Evolutionary conservation across 106 monocot species (phyloP).

Genomic region (Iris macrosiphon): DNA sequence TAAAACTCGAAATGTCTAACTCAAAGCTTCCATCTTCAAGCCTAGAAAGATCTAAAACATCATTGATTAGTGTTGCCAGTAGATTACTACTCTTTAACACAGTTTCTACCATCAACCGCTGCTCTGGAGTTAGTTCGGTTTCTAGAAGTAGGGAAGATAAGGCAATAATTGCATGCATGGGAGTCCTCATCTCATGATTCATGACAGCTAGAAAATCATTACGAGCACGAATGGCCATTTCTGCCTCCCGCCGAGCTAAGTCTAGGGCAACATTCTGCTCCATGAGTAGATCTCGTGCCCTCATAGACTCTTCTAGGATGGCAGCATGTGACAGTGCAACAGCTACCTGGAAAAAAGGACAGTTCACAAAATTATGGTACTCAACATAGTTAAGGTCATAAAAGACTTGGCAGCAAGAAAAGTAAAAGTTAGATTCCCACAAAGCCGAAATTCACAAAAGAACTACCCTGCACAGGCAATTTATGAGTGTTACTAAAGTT

Average conservation of each 20-base stretch:
- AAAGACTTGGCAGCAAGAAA: neutral
- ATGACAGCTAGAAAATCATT: conserved; percentile 97
- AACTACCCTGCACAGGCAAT: no score
- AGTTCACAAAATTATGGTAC: neutral
- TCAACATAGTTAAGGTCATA: neutral
- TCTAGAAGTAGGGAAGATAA: conserved; percentile 78
- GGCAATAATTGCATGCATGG: conserved; percentile 75
- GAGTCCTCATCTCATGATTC: conserved; percentile 96
- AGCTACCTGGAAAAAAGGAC: conserved; percentile 59
- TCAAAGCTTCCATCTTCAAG: conserved; percentile 87
- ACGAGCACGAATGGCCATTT: conserved; percentile 82
- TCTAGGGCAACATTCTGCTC: conserved; percentile 92
- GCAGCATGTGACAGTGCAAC: conserved; percentile 98
- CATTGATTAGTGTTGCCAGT: conserved; percentile 78
- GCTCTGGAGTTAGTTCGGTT: conserved; percentile 81
- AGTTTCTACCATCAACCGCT: conserved; percentile 84
- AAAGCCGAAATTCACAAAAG: no score
- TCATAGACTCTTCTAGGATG: conserved; percentile 95
- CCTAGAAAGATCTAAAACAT: conserved; percentile 86
- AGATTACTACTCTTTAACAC: conserved; percentile 83
- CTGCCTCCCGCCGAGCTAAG: conserved; percentile 83
- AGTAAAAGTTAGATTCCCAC: neutral
- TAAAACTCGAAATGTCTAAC: conserved; percentile 56
- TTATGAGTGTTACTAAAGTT: no score
- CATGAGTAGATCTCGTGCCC: conserved; percentile 87